phyloP scores from a whole-genome alignment of 2,329 filamentous ascomycete genomes.

The Aspergillus awamori region DNA sequence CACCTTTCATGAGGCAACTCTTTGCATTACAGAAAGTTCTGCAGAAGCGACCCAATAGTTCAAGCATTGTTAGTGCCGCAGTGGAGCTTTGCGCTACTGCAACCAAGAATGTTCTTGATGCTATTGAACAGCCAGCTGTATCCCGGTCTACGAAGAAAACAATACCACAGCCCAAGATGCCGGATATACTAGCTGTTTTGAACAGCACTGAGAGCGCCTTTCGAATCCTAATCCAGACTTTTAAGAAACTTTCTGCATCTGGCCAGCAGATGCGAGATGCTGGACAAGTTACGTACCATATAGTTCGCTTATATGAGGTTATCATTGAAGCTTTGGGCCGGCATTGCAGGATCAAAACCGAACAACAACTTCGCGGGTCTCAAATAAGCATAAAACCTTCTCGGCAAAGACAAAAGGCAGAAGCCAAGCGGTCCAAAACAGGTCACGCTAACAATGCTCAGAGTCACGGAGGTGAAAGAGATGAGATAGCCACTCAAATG shows the following conservation, averaged over 20 bases:
- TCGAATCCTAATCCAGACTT: constrained; percentile 28
- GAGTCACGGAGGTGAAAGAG: constrained; percentile 7
- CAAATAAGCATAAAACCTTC: constrained; percentile 9
- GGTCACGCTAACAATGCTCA: background rate
- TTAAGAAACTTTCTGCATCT: constrained; percentile 30
- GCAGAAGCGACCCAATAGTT: constrained; percentile 31
- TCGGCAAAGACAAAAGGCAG: constrained; percentile 20
- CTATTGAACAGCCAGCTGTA: constrained; percentile 13
- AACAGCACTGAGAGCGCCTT: constrained; percentile 30
- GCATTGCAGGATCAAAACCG: constrained; percentile 26
- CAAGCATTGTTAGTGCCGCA: constrained; percentile 26
- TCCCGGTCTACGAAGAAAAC: constrained; percentile 11
- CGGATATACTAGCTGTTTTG: constrained; percentile 24
- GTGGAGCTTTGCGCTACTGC: constrained; percentile 35
- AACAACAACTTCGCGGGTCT: constrained; percentile 5
- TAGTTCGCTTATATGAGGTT: constrained; percentile 39
- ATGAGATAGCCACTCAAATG: constrained; percentile 27
- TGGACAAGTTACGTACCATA: constrained; percentile 37
- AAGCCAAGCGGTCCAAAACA: constrained; percentile 13
- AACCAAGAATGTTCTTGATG: constrained; percentile 24
- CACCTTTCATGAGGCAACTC: constrained; percentile 38
- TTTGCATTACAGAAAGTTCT: constrained; percentile 38
- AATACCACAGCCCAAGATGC: constrained; percentile 11
- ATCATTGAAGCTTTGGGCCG: constrained; percentile 31
- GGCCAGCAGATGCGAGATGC: constrained; percentile 17